Evolutionary conservation across 1,284 basidiomycete species (phyloP).

Genomic region (Cutaneotrichosporon arboriforme): DNA sequence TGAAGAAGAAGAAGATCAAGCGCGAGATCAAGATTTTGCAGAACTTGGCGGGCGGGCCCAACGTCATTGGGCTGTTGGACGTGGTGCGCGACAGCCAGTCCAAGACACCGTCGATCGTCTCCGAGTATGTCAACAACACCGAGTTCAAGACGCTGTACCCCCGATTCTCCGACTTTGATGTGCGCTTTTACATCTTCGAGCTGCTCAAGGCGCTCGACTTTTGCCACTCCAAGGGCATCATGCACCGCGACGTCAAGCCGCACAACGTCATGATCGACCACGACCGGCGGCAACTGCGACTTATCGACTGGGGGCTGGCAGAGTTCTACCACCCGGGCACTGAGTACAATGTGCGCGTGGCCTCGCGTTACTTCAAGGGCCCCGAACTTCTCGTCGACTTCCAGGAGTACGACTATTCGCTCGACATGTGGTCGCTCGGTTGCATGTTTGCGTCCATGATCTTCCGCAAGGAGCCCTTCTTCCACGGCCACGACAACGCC

Average conservation of each 20-base stretch:
- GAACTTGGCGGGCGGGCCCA: slow-evolving; percentile 89
- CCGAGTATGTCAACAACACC: slow-evolving; percentile 98
- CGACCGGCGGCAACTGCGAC: slow-evolving; percentile 86
- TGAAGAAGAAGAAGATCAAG: slow-evolving; percentile 99
- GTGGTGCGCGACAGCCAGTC: slow-evolving; percentile 85
- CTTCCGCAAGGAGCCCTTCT: slow-evolving; percentile 99
- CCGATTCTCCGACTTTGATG: slow-evolving; percentile 89
- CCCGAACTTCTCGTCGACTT: slow-evolving; percentile 97
- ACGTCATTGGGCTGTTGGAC: slow-evolving; percentile 81
- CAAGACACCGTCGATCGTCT: slow-evolving; percentile 95
- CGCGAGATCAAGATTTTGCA: slow-evolving; percentile 98
- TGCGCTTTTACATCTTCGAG: slow-evolving; percentile 95
- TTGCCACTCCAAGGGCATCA: slow-evolving; percentile 97
- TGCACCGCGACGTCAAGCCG: slow-evolving; percentile 98
- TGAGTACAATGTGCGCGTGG: slow-evolving; percentile 96
- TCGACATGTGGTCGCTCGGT: slow-evolving; percentile 98
- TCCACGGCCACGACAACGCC: slow-evolving; percentile 98
- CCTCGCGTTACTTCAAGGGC: slow-evolving; percentile 96
- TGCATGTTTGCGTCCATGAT: slow-evolving; percentile 99
- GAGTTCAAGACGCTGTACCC: slow-evolving; percentile 98
- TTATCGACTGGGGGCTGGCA: slow-evolving; percentile 98
- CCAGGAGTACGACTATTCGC: slow-evolving; percentile 93
- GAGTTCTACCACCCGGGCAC: slow-evolving; percentile 98
- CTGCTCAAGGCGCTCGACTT: slow-evolving; percentile 96
- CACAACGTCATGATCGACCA: slow-evolving; percentile 99